Conservation (phyloP, 2,329 filamentous ascomycete species). For the Orbilia ellipsospora region DNA sequence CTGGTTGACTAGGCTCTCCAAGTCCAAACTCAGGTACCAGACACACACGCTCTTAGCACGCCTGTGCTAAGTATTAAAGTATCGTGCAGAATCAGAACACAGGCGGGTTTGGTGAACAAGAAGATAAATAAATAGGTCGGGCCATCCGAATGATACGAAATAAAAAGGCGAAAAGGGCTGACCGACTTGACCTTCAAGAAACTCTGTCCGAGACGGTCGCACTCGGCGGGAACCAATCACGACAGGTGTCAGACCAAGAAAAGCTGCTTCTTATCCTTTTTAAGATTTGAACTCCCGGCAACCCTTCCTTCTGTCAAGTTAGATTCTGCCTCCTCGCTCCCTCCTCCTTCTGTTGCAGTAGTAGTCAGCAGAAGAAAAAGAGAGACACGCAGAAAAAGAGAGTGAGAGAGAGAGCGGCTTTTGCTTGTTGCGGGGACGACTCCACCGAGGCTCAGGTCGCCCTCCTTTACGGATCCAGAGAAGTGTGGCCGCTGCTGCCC, state of each 20-base stretch:
- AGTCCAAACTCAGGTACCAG: slow-evolving; percentile 47
- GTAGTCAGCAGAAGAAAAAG: slow-evolving; percentile 7
- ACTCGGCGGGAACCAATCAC: slow-evolving; percentile 35
- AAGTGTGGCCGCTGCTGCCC: slow-evolving; percentile 50
- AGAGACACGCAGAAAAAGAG: not conserved
- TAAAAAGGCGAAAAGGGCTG: not conserved
- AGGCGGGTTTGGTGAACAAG: not conserved
- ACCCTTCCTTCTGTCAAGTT: not conserved
- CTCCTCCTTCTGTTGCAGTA: not conserved
- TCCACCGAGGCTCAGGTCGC: slow-evolving; percentile 54
- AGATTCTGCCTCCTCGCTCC: not conserved
- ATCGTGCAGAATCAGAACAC: not conserved
- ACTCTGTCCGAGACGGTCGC: not conserved
- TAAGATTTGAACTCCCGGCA: slow-evolving; percentile 22
- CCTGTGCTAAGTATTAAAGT: no score
- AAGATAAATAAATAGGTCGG: slow-evolving; percentile 49
- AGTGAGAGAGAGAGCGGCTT: not conserved
- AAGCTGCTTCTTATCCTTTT: no score
- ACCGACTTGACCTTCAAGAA: slow-evolving; percentile 17
- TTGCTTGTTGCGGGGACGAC: slow-evolving; percentile 48
- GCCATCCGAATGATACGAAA: slow-evolving; percentile 36
- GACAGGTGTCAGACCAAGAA: not conserved
- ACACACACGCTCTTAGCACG: not conserved
- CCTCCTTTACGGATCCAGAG: slow-evolving; percentile 34
- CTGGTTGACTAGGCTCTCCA: slow-evolving; percentile 37